Base-by-base conservation (phyloP, 345 rosid species). In the Ceriops tagal region DNA sequence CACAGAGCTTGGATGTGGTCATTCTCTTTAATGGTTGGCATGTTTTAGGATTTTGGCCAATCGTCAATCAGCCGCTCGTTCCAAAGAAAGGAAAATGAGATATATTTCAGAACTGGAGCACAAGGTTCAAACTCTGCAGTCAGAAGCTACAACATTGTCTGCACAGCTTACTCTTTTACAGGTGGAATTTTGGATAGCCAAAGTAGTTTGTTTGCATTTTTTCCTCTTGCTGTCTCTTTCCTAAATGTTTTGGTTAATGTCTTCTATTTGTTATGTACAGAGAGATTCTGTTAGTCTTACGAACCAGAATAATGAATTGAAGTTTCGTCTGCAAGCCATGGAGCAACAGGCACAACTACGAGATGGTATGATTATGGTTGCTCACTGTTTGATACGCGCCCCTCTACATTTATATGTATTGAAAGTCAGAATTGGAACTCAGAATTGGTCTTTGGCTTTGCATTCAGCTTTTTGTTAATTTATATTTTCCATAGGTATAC, bases 251-350 rank as follows among this genome's bases (percentile, higher is more conserved):
- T 77, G 1, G 37, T 62, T 28, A 43, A 13, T 11, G 49, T 32
- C 47, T 61, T 74, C 51, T 66, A 49, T 59, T 19, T 49, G 47
- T 16, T 75, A 21, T 39, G 28, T 65, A 24, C 84, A 93, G 97
- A 84, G 98, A 80, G 98, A 93, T 78, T 91, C 92, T 67, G 89
- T 83, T 58, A 97, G 96, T 70, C 92, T 91, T 56, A 85, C 98
- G 53, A 91, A 84, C 75, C 97, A 91, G 81, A 93, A 93, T 80
- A 93, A 89, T 64, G 98, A 93, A 77, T 74, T 93, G 67, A 93
- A 93, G 78, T 93, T 89, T 71, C 92, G 98, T 61, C 97, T 93
- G 68, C 96, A 91, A 82, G 95, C 98, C 76, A 88, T 91, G 98
- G 98, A 93, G 68, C 98, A 93, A 74, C 98, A 93, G 68, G 98